Base-by-base conservation (phyloP, 768 basidiomycete genomes). In the Tricholoma bakamatsutake region DNA sequence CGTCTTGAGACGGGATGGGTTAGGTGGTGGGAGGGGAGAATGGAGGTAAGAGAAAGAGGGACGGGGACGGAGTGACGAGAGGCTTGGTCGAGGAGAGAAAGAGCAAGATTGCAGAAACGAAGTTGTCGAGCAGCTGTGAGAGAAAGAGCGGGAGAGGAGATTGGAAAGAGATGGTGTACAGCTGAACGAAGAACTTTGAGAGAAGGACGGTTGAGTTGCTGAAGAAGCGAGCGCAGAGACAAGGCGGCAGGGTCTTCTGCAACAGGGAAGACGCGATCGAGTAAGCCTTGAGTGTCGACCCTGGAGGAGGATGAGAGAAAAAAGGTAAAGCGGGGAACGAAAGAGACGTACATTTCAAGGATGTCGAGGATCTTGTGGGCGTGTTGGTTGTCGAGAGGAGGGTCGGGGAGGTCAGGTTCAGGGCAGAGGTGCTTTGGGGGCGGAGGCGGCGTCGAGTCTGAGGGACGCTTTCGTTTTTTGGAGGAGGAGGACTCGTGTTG, bases 241-340 rank as follows among this genome's bases (percentile, higher is more conserved):
- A 75, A 69, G 1, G 79, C 72, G n/a, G 72, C 66, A 42, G 72
- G 69, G 59, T 73, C 67, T 52, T 73, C 66, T 18, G 74, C 73
- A 21, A 84, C 72, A 35, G 84, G 81, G 65, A 88, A 87, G 59
- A 88, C 85, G 61, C 90, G 85, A 75, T 92, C 89, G 9, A 93
- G 82, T 4, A 93, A 74, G 47, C 84, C 87, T 60, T 89, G 88
- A 0, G 77, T 77, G 67, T 93, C 90, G 57, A 82, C 71, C 61
- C 87, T 88, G 65, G 18, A 43, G 47, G 52, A 12, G 42, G 24
- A 27, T 27, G 24, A 43, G 5, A 34, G 53, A 46, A 30, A 21
- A n/a, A n/a, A n/a, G n/a, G n/a, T n/a, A n/a, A n/a, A n/a, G n/a
- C n/a, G n/a, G n/a, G n/a, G n/a, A n/a, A n/a, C n/a, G n/a, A 43